phyloP scores from a whole-genome alignment of 1,284 basidiomycete species.

The Cutaneotrichosporon arboriforme region DNA sequence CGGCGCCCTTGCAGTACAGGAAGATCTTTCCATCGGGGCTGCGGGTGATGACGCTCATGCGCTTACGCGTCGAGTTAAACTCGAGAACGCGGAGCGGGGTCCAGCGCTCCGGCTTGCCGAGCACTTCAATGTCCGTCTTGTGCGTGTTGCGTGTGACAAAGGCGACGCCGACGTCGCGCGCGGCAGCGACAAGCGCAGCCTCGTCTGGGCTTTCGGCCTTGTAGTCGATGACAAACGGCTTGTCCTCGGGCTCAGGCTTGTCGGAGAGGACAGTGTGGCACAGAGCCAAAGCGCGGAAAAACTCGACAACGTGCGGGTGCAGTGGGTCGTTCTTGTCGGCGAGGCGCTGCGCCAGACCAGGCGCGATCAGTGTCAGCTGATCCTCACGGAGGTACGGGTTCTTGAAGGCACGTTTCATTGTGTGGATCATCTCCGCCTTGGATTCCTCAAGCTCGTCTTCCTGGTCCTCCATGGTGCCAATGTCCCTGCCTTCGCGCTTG shows the following conservation, averaged over 20 bases:
- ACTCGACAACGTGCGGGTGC: slow-evolving; percentile 65
- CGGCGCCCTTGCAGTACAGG: slow-evolving; percentile 93
- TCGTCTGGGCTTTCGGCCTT: slow-evolving; percentile 91
- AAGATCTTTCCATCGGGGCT: slow-evolving; percentile 73
- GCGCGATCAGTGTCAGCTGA: slow-evolving; percentile 82
- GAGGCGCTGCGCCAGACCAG: slow-evolving; percentile 72
- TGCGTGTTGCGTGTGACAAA: slow-evolving; percentile 75
- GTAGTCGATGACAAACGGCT: slow-evolving; percentile 72
- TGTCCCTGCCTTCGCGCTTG: slow-evolving; percentile 67
- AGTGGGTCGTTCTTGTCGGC: slow-evolving; percentile 60
- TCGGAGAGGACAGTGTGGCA: slow-evolving; percentile 85
- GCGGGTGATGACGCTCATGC: slow-evolving; percentile 87
- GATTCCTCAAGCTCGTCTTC: slow-evolving; percentile 59
- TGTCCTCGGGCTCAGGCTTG: slow-evolving; percentile 58
- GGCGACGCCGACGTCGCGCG: slow-evolving; percentile 87
- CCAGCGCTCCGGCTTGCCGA: slow-evolving; percentile 81
- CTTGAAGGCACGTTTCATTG: slow-evolving; percentile 72
- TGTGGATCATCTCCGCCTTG: slow-evolving; percentile 72
- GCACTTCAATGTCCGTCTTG: slow-evolving; percentile 78
- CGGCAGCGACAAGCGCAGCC: slow-evolving; percentile 84
- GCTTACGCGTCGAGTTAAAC: slow-evolving; percentile 87
- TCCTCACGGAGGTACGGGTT: slow-evolving; percentile 80
- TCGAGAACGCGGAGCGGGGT: slow-evolving; percentile 75
- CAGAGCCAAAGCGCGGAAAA: slow-evolving; percentile 84
- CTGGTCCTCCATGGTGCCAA: slow-evolving; percentile 65